These are phyloP conservation scores for Citrullus mucosospermus DNA, from an alignment of 306 rosid species.

Conservation along the genomic window DNA sequence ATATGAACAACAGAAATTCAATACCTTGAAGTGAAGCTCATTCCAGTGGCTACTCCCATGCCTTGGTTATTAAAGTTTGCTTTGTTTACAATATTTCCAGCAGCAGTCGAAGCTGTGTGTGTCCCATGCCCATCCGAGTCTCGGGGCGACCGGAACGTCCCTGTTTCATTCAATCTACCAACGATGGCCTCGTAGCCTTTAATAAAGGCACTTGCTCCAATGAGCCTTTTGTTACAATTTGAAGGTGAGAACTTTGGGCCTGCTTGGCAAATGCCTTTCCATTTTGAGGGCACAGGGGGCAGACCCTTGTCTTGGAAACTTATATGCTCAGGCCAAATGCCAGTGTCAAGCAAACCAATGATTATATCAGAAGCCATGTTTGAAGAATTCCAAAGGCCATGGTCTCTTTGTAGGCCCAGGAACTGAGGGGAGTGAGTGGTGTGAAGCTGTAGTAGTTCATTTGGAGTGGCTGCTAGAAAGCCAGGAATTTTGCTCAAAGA, in stretches of 20 bases:
- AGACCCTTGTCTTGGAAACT: conserved; percentile 46
- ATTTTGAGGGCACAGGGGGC: conserved; percentile 30
- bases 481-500: conserved; percentile 30
- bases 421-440: conserved; percentile 47
- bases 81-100: conserved; percentile 29
- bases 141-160: conserved; percentile 42
- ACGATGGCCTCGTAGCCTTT: conserved; percentile 50
- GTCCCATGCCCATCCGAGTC: conserved; percentile 68
- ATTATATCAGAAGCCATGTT: conserved; percentile 49
- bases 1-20: not conserved
- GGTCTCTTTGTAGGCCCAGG: conserved; percentile 37
- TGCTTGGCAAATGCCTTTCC: conserved; percentile 57
- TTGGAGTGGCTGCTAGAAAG: conserved; percentile 43
- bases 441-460: conserved; percentile 48
- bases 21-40: conserved; percentile 34
- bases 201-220: conserved; percentile 48
- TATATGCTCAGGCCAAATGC: conserved; percentile 69
- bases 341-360: conserved; percentile 51
- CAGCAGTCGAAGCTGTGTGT: conserved; percentile 68
- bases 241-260: conserved; percentile 41
- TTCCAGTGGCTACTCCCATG: conserved; percentile 45
- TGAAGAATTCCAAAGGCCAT: conserved; percentile 42
- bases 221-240: conserved; percentile 51
- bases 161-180: conserved; percentile 39
- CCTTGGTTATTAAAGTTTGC: conserved; percentile 39